These are phyloP conservation scores for Boechera retrofracta DNA, from an alignment of 345 rosid genomes.

Conservation along the genomic window DNA sequence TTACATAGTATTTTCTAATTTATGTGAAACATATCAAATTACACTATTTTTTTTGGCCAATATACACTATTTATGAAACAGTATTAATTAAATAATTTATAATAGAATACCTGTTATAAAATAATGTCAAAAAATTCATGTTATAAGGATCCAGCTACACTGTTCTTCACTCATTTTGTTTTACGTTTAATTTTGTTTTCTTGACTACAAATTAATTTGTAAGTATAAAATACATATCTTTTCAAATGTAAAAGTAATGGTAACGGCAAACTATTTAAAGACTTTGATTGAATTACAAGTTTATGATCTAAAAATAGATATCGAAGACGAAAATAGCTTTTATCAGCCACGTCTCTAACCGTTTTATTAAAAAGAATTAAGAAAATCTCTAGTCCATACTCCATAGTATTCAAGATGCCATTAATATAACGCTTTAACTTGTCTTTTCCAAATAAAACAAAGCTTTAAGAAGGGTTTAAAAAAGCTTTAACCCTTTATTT, in stretches of 20 bases:
- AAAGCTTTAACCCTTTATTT: neutral
- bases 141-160: neutral
- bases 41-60: too few species aligned
- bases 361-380: neutral
- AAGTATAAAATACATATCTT: neutral
- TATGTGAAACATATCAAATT: too few species aligned
- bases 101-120: neutral
- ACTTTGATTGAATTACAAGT: neutral
- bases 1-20: too few species aligned
- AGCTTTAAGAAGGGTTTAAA: neutral
- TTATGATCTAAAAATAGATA: constrained; percentile 2
- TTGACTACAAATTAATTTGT: neutral
- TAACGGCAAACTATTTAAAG: constrained; percentile 2
- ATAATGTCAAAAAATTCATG: neutral
- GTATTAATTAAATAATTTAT: too few species aligned
- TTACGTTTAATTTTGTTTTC: neutral
- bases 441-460: constrained; percentile 7
- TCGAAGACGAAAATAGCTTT: constrained; percentile 13
- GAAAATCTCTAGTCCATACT: neutral
- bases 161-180: neutral
- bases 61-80: too few species aligned
- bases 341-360: constrained; percentile 14
- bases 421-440: neutral
- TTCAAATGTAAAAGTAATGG: neutral
- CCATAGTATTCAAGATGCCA: neutral